Conservation (phyloP, 306 rosid species). For the Rosa persica region DNA sequence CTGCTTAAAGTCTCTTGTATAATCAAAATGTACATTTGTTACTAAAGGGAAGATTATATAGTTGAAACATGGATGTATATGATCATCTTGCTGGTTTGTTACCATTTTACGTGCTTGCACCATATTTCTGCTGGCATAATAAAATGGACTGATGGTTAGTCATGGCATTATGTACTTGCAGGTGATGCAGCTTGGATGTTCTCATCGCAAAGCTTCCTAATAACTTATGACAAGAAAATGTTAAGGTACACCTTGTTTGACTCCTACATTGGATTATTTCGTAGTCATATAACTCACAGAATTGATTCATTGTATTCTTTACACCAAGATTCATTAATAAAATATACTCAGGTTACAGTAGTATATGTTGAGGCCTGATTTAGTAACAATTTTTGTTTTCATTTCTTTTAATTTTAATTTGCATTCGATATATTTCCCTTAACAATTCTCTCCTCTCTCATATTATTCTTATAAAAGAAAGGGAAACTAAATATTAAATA, state of each 20-base stretch:
- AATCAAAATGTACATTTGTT: neutral
- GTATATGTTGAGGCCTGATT: neutral
- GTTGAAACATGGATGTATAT: neutral
- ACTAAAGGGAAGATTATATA: neutral
- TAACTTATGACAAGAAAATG: constrained; percentile 1
- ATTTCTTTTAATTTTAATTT: neutral
- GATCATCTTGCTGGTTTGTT: neutral
- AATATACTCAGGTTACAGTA: neutral
- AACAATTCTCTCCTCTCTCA: neutral
- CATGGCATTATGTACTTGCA: constrained; percentile 7
- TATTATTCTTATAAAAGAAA: neutral
- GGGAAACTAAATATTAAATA: neutral
- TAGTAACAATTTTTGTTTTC: neutral
- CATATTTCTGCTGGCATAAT: neutral
- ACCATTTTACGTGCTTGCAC: neutral
- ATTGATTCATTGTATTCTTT: constrained; percentile 7
- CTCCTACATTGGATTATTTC: neutral
- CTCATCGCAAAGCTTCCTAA: neutral
- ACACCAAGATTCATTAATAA: neutral
- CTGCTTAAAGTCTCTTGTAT: neutral
- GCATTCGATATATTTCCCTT: neutral
- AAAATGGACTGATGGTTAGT: neutral
- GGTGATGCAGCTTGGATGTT: constrained; percentile 12
- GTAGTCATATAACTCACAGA: neutral
- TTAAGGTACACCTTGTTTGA: constrained; percentile 21